Evolutionary conservation across 2,329 filamentous ascomycete genomes (phyloP), one percentile per base, ranked within the genome.

Genomic region (Stenocarpella maydis): DNA sequence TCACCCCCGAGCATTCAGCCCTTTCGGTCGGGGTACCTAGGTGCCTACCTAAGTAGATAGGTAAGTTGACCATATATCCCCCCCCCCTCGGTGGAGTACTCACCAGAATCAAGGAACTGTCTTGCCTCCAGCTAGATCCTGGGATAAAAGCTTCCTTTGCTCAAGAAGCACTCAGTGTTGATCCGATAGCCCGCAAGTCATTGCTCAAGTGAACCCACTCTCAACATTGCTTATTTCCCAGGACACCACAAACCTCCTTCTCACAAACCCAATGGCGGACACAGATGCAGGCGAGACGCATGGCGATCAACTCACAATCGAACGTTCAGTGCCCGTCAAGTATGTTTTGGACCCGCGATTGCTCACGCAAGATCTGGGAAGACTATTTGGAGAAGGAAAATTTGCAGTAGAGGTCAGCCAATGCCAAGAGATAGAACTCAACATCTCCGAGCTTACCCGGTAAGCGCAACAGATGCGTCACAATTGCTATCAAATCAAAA

Each of bases 401-500:
- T 67, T 67, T 14, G 24, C 50, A 37, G 47, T 67, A 28, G 53
- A 61, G 43, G 65, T 67, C 10, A 43, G 24, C 37, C 14, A 60
- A 4, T 49, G 26, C 21, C 28, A 6, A 6, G 39, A 28, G 9
- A 0, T 8, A 12, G 2, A 50, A 17, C 8, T 43, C 47, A 9
- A 24, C 7, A 15, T 34, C 14, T 41, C 37, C 17, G 9, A n/a
- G 15, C 52, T 53, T 34, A 54, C 19, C 39, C 4, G 8, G 10
- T 1, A 14, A 17, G 8, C n/a, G n/a, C 15, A 8, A 19, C n/a
- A 67, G 65, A 61, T 67, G 65, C 45, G 65, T 7, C 54, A 67
- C 24, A 67, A 67, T 52, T 37, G 54, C 31, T 67, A 67, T 24
- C 47, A 50, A 21, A 67, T 67, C 26, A 41, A 55, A 17, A 17